Evolutionary conservation across 2,329 filamentous ascomycete species (phyloP).

Genomic region (Beauveria medogensis): DNA sequence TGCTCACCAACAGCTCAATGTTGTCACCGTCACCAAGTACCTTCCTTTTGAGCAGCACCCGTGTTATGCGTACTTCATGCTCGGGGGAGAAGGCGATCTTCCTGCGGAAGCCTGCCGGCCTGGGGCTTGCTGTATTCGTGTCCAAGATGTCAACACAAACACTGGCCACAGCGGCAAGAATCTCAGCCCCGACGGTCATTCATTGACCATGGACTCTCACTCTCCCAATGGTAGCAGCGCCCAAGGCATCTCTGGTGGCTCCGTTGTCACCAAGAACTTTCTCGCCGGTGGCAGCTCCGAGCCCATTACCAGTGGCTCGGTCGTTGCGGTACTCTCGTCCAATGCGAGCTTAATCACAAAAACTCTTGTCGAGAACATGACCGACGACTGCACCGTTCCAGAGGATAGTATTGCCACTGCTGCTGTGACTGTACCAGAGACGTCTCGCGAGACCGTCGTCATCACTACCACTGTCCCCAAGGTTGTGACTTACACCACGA

Average conservation of each 20-base stretch:
- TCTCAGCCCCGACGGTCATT: not conserved
- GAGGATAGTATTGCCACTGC: not conserved
- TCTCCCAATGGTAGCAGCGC: not conserved
- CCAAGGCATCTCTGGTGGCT: not conserved
- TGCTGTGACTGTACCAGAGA: not conserved
- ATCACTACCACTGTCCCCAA: not conserved
- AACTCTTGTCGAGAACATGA: not conserved
- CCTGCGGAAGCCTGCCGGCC: not conserved
- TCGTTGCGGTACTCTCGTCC: not conserved
- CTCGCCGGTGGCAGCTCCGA: not conserved
- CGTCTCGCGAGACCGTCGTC: not conserved
- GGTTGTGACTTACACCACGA: not conserved
- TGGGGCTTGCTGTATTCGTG: conserved; percentile 1
- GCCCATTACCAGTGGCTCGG: not conserved
- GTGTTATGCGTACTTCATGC: not conserved
- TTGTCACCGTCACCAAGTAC: conserved; percentile 6
- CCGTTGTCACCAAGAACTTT: not conserved
- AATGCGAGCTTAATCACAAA: not conserved
- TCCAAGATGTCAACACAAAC: not conserved
- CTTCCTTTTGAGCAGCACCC: conserved; percentile 9
- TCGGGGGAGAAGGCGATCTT: not conserved
- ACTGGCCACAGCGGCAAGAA: not conserved
- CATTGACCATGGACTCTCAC: not conserved
- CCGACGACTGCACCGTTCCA: not conserved
- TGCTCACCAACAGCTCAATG: not conserved